Evolutionary conservation across 768 basidiomycete species (phyloP).

Genomic region (Suillus cothurnatus): DNA sequence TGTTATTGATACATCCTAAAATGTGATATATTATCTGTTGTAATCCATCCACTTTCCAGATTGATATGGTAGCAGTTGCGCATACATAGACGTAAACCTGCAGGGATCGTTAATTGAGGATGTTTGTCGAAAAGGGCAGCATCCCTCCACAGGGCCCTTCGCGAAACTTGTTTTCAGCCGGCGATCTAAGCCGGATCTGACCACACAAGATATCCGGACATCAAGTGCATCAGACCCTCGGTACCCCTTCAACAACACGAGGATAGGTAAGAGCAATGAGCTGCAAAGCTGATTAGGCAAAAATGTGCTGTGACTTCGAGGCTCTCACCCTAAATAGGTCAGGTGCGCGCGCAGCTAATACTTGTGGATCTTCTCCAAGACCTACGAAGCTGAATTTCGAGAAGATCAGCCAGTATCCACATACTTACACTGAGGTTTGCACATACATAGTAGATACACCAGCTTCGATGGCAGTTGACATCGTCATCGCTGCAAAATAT

Average conservation of each 20-base stretch:
- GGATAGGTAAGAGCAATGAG: conserved; percentile 72
- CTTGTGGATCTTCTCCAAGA: conserved; percentile 80
- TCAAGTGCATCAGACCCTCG: conserved; percentile 19
- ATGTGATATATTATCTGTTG: too few relatives aligned
- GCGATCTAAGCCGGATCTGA: not conserved
- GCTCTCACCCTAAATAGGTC: conserved; percentile 60
- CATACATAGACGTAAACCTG: too few relatives aligned
- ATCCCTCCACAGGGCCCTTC: too few relatives aligned
- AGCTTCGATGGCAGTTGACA: conserved; percentile 77
- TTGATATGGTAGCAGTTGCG: too few relatives aligned
- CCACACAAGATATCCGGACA: not conserved
- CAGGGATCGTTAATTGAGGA: too few relatives aligned
- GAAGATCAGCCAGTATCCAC: not conserved
- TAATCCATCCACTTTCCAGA: too few relatives aligned
- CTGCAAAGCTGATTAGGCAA: conserved; percentile 34
- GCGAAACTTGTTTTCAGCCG: not conserved
- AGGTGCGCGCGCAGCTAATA: conserved; percentile 73
- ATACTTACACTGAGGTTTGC: not conserved
- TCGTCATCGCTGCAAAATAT: conserved; percentile 53
- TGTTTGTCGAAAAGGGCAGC: too few relatives aligned
- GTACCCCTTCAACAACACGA: conserved; percentile 66
- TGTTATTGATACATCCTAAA: too few relatives aligned
- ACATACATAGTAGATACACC: conserved; percentile 85
- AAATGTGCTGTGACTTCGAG: not conserved
- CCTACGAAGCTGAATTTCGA: conserved; percentile 65